Conservation (phyloP, 495 filamentous ascomycete species). For the Aspergillus kassunensis region DNA sequence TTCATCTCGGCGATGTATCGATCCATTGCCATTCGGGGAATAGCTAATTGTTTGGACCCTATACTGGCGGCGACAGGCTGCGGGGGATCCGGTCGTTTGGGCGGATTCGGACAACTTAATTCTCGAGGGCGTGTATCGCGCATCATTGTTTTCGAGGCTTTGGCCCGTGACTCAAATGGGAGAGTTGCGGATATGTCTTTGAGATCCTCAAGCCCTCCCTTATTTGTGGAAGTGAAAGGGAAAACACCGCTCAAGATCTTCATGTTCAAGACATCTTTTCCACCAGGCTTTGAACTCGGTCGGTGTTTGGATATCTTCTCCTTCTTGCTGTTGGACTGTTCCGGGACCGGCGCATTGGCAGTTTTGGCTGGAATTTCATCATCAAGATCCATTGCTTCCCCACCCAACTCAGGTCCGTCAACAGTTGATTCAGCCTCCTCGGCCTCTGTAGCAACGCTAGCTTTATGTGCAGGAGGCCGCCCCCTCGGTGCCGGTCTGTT, state of each 20-base stretch:
- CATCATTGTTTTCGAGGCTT: constrained; percentile 22
- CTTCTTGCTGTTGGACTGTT: neutral
- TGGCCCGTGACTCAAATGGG: constrained; percentile 66
- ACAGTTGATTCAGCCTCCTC: constrained; percentile 36
- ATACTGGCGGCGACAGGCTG: constrained; percentile 12
- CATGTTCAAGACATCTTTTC: constrained; percentile 49
- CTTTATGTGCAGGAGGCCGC: constrained; percentile 28
- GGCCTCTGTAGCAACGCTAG: constrained; percentile 41
- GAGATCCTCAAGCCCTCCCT: constrained; percentile 58
- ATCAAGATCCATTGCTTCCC: constrained; percentile 51
- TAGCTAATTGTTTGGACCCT: constrained; percentile 25
- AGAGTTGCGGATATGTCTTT: constrained; percentile 62
- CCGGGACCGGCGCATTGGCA: constrained; percentile 4
- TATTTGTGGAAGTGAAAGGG: constrained; percentile 55
- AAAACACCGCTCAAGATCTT: constrained; percentile 61
- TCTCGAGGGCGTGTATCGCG: constrained; percentile 31
- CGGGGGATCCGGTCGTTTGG: constrained; percentile 49
- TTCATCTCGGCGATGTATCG: constrained; percentile 60
- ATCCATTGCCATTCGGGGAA: constrained; percentile 47
- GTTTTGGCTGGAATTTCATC: constrained; percentile 27
- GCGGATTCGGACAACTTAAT: constrained; percentile 59
- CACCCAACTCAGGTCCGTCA: constrained; percentile 18
- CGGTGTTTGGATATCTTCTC: constrained; percentile 17
- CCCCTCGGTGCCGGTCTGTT: constrained; percentile 24
- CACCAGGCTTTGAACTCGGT: constrained; percentile 25